phyloP scores from a whole-genome alignment of 179 eudicot species.

The Monotropa hypopitys region DNA sequence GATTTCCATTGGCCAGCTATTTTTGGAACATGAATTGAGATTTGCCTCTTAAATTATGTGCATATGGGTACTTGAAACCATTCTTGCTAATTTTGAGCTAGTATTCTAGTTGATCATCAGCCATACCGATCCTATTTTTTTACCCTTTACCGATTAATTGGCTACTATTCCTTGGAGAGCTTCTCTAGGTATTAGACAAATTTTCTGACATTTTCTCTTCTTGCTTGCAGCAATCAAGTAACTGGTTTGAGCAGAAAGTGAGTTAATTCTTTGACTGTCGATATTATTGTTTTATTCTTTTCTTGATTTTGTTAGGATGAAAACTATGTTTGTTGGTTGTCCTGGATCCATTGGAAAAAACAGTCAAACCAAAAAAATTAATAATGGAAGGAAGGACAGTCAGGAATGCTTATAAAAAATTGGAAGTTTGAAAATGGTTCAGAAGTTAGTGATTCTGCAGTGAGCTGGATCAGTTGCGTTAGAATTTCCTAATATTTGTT shows the following conservation, averaged over 20 bases:
- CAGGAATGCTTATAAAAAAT: not conserved
- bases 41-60: not conserved
- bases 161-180: not conserved
- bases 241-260: conserved; percentile 47
- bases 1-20: not conserved
- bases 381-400: not conserved
- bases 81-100: not conserved
- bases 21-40: not conserved
- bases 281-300: not conserved
- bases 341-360: no score
- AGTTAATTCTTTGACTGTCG: conserved; percentile 10
- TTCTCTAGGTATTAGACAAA: not conserved
- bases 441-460: not conserved
- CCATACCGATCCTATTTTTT: not conserved
- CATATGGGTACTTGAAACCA: not conserved
- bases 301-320: not conserved
- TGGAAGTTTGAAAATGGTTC: not conserved
- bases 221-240: conserved; percentile 34
- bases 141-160: not conserved
- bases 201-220: conserved; percentile 3
- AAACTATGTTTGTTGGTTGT: not conserved
- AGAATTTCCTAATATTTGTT: not conserved
- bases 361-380: not conserved
- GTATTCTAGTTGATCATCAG: not conserved
- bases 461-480: not conserved